phyloP scores from a whole-genome alignment of 176 grass and related monocot species.

The Paspalum notatum region DNA sequence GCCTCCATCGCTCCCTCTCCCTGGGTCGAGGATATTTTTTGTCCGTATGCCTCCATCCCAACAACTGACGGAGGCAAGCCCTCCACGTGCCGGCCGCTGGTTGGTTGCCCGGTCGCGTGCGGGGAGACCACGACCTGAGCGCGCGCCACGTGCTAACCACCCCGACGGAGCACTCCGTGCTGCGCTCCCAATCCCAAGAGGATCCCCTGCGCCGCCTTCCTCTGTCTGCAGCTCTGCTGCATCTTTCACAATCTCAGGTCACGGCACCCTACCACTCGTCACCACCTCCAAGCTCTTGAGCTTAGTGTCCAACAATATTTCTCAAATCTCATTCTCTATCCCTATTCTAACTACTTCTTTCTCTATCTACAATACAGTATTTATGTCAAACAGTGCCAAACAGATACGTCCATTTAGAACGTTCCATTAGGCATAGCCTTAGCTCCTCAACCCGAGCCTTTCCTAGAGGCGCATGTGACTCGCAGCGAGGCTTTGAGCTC shows the following conservation, averaged over 20 bases:
- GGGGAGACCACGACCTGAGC: not conserved
- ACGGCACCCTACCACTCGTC: constrained; percentile 13
- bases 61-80: constrained; percentile 37
- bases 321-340: too few relatives aligned
- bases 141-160: constrained; percentile 43
- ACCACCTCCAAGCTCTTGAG: not conserved
- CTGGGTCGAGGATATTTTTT: constrained; percentile 43
- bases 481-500: constrained; percentile 23
- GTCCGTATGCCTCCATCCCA: constrained; percentile 38
- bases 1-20: too few relatives aligned
- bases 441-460: constrained; percentile 13
- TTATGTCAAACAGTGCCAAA: too few relatives aligned
- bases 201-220: constrained; percentile 50
- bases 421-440: too few relatives aligned
- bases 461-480: constrained; percentile 54
- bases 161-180: not conserved
- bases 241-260: not conserved
- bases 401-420: too few relatives aligned
- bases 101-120: constrained; percentile 7
- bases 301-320: too few relatives aligned
- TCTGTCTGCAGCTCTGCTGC: not conserved
- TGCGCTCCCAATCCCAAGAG: constrained; percentile 22
- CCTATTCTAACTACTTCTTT: too few relatives aligned
- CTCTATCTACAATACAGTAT: too few relatives aligned
- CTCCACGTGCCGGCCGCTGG: constrained; percentile 15